These are phyloP conservation scores for Magnaporthiopsis incrustans DNA, from an alignment of 2,329 filamentous ascomycete genomes.

Conservation along the genomic window DNA sequence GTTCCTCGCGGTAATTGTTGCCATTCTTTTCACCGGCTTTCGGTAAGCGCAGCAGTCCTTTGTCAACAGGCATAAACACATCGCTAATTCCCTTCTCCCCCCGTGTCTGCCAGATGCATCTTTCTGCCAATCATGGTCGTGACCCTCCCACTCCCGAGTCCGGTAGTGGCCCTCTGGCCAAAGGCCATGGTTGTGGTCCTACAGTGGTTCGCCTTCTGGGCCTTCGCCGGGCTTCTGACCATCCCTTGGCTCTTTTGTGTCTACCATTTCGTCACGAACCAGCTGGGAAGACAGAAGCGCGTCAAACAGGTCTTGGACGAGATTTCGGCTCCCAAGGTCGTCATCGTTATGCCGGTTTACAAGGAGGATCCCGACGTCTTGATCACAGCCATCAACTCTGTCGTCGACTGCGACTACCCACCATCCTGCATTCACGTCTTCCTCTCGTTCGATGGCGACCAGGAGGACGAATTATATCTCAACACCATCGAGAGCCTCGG, in stretches of 20 bases:
- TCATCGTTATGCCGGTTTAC: slow-evolving; percentile 96
- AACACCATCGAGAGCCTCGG: slow-evolving; percentile 80
- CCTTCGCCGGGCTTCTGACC: slow-evolving; percentile 75
- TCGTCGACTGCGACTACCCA: slow-evolving; percentile 91
- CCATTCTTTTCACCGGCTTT: slow-evolving; percentile 27
- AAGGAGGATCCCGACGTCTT: slow-evolving; percentile 81
- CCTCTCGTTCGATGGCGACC: slow-evolving; percentile 86
- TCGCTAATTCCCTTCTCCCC: neutral
- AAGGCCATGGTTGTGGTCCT: slow-evolving; percentile 57
- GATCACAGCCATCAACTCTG: slow-evolving; percentile 78
- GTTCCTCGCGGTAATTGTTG: slow-evolving; percentile 68
- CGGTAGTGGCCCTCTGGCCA: slow-evolving; percentile 68
- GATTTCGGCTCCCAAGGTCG: slow-evolving; percentile 80
- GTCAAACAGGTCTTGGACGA: slow-evolving; percentile 83
- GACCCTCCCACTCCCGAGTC: slow-evolving; percentile 72
- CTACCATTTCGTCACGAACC: slow-evolving; percentile 82
- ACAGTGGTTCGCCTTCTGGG: slow-evolving; percentile 95
- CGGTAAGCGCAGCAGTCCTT: slow-evolving; percentile 1
- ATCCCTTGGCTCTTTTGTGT: slow-evolving; percentile 91
- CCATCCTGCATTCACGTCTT: slow-evolving; percentile 90
- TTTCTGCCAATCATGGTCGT: slow-evolving; percentile 94
- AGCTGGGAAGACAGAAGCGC: slow-evolving; percentile 70
- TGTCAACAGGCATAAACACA: neutral
- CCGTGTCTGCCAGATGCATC: slow-evolving; percentile 49
- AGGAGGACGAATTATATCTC: slow-evolving; percentile 82